A percentile compares a stretch with the other conserved stretches of the same genome.
Evolutionary conservation across 441 rosid species (phyloP).

Genomic region (Capsella rubella): DNA sequence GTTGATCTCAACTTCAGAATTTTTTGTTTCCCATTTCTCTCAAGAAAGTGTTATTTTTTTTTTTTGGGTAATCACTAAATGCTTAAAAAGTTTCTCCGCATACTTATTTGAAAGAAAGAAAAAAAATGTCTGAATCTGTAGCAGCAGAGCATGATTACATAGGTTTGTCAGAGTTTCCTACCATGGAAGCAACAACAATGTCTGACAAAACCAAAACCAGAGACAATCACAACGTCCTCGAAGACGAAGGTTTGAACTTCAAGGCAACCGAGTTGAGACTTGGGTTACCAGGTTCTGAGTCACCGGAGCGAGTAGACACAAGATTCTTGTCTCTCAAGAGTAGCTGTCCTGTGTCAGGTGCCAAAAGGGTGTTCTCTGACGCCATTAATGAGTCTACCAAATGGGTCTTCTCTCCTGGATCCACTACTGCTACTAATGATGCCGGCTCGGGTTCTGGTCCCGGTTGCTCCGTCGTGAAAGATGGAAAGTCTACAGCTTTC

Average conservation of each 20-base stretch:
- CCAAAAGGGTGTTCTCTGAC: slow-evolving; percentile 72
- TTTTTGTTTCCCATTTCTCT: slow-evolving; percentile 6
- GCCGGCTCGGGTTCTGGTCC: slow-evolving; percentile 49
- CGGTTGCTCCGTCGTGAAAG: slow-evolving; percentile 49
- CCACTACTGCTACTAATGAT: slow-evolving; percentile 44
- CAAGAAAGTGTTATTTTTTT: slow-evolving; percentile 10
- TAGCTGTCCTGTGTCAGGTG: slow-evolving; percentile 53
- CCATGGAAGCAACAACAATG: slow-evolving; percentile 53
- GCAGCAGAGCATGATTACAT: slow-evolving; percentile 65
- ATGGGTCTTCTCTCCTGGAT: slow-evolving; percentile 62
- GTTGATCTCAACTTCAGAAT: slow-evolving; percentile 10
- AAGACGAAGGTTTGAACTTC: slow-evolving; percentile 49
- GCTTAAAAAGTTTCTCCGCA: slow-evolving; percentile 34
- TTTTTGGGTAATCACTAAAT: slow-evolving; percentile 10
- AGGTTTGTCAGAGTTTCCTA: slow-evolving; percentile 61
- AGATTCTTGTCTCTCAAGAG: slow-evolving; percentile 49
- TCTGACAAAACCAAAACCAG: slow-evolving; percentile 46
- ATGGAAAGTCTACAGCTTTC: slow-evolving; percentile 47
- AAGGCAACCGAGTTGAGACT: slow-evolving; percentile 85
- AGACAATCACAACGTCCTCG: slow-evolving; percentile 22
- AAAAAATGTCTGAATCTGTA: slow-evolving; percentile 49
- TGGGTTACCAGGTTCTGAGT: slow-evolving; percentile 80
- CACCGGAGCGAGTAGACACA: slow-evolving; percentile 57
- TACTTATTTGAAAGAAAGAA: background rate
- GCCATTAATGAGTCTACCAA: slow-evolving; percentile 59